Percentiles rank a stretch among this genome's conserved stretches.
Conservation (phyloP, 106 monocot genomes). For the Cymbidium sinense region DNA sequence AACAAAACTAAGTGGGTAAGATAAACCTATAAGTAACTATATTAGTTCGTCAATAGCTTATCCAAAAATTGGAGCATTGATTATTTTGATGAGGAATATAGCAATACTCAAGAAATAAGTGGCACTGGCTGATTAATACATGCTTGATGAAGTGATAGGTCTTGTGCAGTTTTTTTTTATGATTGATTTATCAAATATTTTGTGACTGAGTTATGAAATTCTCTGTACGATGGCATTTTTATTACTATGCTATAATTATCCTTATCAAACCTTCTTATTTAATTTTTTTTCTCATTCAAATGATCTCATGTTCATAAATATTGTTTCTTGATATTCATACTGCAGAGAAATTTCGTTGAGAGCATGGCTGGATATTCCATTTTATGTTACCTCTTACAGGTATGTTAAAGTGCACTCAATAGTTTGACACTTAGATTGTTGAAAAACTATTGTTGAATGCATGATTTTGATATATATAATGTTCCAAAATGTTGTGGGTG, state of each 20-base stretch:
- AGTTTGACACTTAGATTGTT: neutral
- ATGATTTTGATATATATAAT: neutral
- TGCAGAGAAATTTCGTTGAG: conserved; percentile 98
- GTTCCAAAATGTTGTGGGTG: neutral
- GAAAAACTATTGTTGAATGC: neutral
- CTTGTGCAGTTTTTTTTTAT: neutral
- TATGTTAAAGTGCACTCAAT: conserved; percentile 15
- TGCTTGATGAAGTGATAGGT: no score
- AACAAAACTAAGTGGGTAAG: no score
- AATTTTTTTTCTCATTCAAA: neutral
- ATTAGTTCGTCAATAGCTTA: no score
- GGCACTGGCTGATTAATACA: no score
- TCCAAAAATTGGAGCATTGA: no score
- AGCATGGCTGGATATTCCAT: conserved; percentile 99
- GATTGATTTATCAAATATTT: neutral
- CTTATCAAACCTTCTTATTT: neutral
- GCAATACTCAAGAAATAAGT: no score
- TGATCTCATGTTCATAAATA: neutral
- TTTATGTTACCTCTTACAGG: conserved; percentile 93
- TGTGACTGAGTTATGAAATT: neutral
- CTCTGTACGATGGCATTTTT: neutral
- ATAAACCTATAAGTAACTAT: no score
- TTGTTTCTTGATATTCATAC: conserved; percentile 4
- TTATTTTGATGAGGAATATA: no score
- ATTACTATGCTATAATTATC: neutral